A percentile compares a stretch with the other conserved stretches of the same genome.
Conservation (phyloP, 176 grass and related monocot species). For the Raddia distichophylla region DNA sequence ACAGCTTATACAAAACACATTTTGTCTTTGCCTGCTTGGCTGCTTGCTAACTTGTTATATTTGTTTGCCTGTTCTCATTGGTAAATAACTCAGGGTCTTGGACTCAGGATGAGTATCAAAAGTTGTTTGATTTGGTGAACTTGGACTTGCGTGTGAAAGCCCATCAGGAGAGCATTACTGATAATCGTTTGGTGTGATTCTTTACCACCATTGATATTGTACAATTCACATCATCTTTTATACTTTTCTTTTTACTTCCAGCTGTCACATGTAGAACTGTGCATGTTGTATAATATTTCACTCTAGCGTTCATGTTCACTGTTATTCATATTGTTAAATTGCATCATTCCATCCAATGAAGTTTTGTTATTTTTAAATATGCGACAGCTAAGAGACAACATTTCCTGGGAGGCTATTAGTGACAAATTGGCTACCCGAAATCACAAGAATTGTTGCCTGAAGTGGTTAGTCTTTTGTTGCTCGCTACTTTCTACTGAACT, state of each 20-base stretch:
- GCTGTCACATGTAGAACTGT: conserved; percentile 17
- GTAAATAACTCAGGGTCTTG: conserved; percentile 52
- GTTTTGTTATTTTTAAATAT: too few species aligned
- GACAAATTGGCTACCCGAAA: conserved; percentile 70
- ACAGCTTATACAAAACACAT: conserved; percentile 4
- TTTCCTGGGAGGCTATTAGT: conserved; percentile 85
- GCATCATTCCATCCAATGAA: conserved; percentile 1
- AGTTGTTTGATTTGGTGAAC: conserved; percentile 87
- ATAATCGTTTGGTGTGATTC: conserved; percentile 56
- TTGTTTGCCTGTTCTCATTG: conserved; percentile 8
- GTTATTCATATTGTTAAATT: conserved; percentile 23
- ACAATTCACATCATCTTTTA: conserved; percentile 12
- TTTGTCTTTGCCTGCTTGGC: neutral
- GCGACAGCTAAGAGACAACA: conserved; percentile 73
- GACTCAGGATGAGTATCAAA: conserved; percentile 76
- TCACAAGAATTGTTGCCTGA: conserved; percentile 36
- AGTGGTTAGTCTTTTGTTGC: conserved; percentile 65
- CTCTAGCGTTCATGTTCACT: conserved; percentile 7
- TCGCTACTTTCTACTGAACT: conserved; percentile 16
- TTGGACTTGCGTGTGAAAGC: conserved; percentile 73
- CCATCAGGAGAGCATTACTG: conserved; percentile 23
- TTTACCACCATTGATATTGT: conserved; percentile 30
- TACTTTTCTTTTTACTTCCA: conserved; percentile 27
- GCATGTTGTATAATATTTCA: conserved; percentile 16
- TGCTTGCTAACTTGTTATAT: conserved; percentile 28